A percentile compares a stretch with the other conserved stretches of the same genome.
Evolutionary conservation across 2,329 filamentous ascomycete species (phyloP).

Genomic region (Cladosporium halotolerans): DNA sequence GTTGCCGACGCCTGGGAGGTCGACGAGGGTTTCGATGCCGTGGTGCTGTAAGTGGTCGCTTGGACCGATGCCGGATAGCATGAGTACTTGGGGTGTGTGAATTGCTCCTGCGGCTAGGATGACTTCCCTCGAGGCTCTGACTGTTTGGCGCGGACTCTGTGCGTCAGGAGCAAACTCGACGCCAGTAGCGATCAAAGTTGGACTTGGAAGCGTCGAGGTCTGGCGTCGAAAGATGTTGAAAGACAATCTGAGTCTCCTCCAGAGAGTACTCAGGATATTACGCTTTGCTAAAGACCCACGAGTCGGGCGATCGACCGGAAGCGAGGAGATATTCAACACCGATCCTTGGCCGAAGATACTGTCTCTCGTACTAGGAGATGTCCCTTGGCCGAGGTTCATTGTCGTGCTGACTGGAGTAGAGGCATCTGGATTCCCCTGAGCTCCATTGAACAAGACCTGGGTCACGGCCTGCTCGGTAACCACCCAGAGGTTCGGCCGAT

Average conservation of each 20-base stretch:
- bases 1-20: slow-evolving; percentile 57
- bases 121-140: slow-evolving; percentile 24
- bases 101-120: slow-evolving; percentile 27
- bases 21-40: slow-evolving; percentile 46
- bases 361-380: slow-evolving; percentile 10
- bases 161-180: slow-evolving; percentile 22
- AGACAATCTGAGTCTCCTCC: not conserved
- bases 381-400: slow-evolving; percentile 15
- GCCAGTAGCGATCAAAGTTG: slow-evolving; percentile 14
- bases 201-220: not conserved
- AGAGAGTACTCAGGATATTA: not conserved
- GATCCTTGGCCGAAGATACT: slow-evolving; percentile 19
- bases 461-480: slow-evolving; percentile 33
- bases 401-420: slow-evolving; percentile 10
- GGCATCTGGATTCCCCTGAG: slow-evolving; percentile 13
- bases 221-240: not conserved
- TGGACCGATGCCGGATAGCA: slow-evolving; percentile 51
- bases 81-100: slow-evolving; percentile 27
- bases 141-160: slow-evolving; percentile 14
- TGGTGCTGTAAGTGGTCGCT: slow-evolving; percentile 38
- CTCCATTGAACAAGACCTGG: slow-evolving; percentile 27
- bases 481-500: slow-evolving; percentile 33
- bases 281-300: not conserved
- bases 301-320: not conserved
- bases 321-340: slow-evolving; percentile 11